phyloP scores from a whole-genome alignment of 1,139 yeast genomes.

The Suhomyces taliae region DNA sequence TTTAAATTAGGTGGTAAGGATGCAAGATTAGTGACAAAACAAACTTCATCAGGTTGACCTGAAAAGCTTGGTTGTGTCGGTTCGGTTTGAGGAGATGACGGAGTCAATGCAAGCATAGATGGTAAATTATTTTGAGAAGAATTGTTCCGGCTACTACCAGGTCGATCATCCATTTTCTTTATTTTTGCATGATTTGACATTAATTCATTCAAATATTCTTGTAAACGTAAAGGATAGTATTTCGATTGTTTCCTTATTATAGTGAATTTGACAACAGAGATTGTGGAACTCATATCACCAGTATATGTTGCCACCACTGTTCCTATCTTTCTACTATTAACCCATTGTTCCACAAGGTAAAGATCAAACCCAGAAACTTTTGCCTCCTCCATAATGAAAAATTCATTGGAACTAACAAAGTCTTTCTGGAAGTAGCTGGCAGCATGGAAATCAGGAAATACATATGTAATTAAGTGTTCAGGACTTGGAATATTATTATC shows the following conservation, averaged over 20 bases:
- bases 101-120: neutral
- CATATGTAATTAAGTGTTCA: constrained; percentile 40
- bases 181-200: constrained; percentile 55
- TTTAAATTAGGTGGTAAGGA: constrained; percentile 76
- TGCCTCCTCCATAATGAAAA: constrained; percentile 42
- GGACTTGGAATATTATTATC: constrained; percentile 3
- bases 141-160: constrained; percentile 7
- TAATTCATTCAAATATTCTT: constrained; percentile 65
- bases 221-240: constrained; percentile 60
- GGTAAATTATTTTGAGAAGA: neutral
- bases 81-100: neutral
- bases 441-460: constrained; percentile 55
- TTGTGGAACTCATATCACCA: constrained; percentile 67
- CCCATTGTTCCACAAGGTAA: constrained; percentile 94
- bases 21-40: constrained; percentile 80
- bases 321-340: constrained; percentile 65
- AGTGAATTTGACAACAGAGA: constrained; percentile 61
- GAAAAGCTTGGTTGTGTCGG: constrained; percentile 37
- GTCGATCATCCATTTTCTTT: constrained; percentile 33
- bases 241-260: constrained; percentile 54
- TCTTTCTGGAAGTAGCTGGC: constrained; percentile 47
- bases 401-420: constrained; percentile 36
- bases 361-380: constrained; percentile 73
- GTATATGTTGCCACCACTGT: constrained; percentile 78
- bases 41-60: constrained; percentile 34